A percentile compares a stretch with the other conserved stretches of the same genome.
These are phyloP conservation scores for Cercophora samala DNA, from an alignment of 495 filamentous ascomycete species.

Conservation along the genomic window DNA sequence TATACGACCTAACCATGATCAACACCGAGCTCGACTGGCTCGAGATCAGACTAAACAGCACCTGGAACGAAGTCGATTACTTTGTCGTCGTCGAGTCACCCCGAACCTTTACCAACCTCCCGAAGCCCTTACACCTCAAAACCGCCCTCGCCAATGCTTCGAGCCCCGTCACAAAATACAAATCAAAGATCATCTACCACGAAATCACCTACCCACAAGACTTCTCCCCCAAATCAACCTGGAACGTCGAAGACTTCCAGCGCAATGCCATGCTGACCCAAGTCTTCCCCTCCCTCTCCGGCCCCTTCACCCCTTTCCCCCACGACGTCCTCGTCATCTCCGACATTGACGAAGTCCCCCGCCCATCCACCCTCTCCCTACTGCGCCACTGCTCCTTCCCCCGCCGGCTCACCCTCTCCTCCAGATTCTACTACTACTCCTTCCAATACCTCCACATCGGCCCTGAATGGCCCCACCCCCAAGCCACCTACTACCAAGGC, in stretches of 20 bases:
- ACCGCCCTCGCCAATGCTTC: constrained; percentile 41
- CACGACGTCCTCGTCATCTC: constrained; percentile 47
- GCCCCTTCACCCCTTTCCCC: constrained; percentile 26
- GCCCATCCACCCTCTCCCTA: constrained; percentile 42
- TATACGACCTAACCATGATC: constrained; percentile 55
- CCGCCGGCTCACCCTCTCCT: constrained; percentile 50
- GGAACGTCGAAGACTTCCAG: constrained; percentile 51
- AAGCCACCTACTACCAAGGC: constrained; percentile 54
- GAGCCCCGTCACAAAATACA: constrained; percentile 44
- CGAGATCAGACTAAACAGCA: constrained; percentile 54
- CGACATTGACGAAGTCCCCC: constrained; percentile 54
- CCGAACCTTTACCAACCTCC: constrained; percentile 48
- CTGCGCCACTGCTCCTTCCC: constrained; percentile 52
- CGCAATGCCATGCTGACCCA: constrained; percentile 50
- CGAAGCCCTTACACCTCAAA: constrained; percentile 47
- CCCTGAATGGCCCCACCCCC: constrained; percentile 54
- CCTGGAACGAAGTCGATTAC: constrained; percentile 51
- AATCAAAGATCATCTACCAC: constrained; percentile 54
- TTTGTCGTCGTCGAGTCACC: constrained; percentile 54
- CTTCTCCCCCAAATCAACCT: constrained; percentile 37
- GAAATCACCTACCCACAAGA: constrained; percentile 43
- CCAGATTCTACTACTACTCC: constrained; percentile 54
- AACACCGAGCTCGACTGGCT: constrained; percentile 57
- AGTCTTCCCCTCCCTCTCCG: constrained; percentile 43
- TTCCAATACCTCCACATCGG: constrained; percentile 55